phyloP scores from a whole-genome alignment of 768 basidiomycete genomes.

The Amanita phalloides region DNA sequence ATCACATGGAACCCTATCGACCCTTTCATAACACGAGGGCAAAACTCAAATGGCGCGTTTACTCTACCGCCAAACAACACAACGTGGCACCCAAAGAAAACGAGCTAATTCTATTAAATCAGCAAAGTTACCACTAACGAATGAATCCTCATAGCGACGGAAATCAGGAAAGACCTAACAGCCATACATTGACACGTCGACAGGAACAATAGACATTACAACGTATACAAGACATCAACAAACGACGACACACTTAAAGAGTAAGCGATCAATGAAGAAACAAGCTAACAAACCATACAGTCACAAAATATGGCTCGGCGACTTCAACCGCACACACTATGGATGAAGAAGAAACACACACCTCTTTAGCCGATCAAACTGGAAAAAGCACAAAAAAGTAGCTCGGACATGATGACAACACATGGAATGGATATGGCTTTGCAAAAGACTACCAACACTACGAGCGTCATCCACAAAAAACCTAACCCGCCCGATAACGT shows the following conservation, averaged over 20 bases:
- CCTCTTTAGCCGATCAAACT: conserved; percentile 10
- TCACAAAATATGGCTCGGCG: conserved; percentile 20
- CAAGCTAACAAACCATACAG: background rate
- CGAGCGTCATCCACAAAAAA: background rate
- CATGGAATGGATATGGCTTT: background rate
- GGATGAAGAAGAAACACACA: conserved; percentile 17
- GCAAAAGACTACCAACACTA: background rate
- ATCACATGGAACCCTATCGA: background rate
- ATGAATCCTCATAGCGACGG: background rate
- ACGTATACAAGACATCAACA: background rate
- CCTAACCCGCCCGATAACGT: background rate
- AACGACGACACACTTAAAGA: background rate
- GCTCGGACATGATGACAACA: background rate
- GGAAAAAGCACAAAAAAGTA: background rate
- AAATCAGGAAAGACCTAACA: background rate
- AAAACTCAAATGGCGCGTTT: background rate
- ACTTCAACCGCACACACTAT: conserved; percentile 31
- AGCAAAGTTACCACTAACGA: background rate
- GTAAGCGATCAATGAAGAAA: background rate
- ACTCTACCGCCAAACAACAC: background rate
- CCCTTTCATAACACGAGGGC: background rate
- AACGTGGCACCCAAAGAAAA: background rate
- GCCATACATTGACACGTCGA: background rate
- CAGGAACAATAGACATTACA: background rate
- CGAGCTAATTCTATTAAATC: background rate